Base-by-base conservation (phyloP, 2,329 filamentous ascomycete genomes). In the Colletotrichum cuscutae region DNA sequence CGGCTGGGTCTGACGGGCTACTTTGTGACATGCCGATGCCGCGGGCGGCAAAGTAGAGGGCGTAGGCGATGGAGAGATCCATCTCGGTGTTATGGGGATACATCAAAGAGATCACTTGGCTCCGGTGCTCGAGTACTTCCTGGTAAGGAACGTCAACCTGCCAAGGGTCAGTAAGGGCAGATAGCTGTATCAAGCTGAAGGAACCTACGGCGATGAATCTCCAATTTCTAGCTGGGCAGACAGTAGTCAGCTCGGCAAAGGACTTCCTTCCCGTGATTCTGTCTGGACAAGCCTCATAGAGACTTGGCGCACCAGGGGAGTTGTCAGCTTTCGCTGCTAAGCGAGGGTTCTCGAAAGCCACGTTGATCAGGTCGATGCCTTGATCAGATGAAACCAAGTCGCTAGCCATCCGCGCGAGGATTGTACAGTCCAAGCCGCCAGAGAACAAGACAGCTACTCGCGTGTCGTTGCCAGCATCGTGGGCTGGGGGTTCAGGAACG, bases 61-160 rank as follows among this genome's bases (percentile, higher is more conserved):
- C 97, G 77, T 90, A 93, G 0, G 94, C 93, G 77, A 99, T 99
- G 4, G 97, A 99, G 1, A 99, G 87, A 78, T 99, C 97, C 97
- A 99, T 99, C 82, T 99, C 97, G 0, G 97, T 99, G 76, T 98
- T 96, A 82, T 99, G 97, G 0, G 97, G 97, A 76, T 93, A 88
- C 81, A 99, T 98, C 22, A 99, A 86, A 2, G 90, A 88, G 49
- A 95, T 89, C 24, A 99, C 89, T 30, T 87, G 88, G 3, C 87
- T 78, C 74, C 94, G 90, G 77, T 97, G 93, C 2, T 87, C 86
- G 56, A 91, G 80, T 0, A 92, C 93, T 77, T 97, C 93, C 6
- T 86, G 80, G 79, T 96, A 98, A 0, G 96, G 93, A 32, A 99
- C 86, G 78, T 99, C 93, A 68, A 98, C 88, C 86, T 92, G 74